Percentiles rank a stretch among this genome's conserved stretches.
phyloP scores from a whole-genome alignment of 2,329 filamentous ascomycete species.

The Trichoderma atroviride region DNA sequence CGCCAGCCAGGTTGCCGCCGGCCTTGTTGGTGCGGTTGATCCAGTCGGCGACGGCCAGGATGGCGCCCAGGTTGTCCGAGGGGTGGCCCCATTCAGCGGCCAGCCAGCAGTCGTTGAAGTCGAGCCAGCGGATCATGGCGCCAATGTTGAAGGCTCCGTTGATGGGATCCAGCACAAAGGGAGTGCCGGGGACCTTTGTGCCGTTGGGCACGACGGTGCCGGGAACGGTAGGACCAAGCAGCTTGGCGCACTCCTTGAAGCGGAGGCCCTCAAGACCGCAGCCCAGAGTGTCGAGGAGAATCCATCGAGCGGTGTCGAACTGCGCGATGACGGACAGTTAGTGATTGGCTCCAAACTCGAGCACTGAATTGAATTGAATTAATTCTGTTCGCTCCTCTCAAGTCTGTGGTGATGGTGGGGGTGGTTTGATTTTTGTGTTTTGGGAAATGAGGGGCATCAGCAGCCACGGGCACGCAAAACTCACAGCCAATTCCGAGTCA shows the following conservation, averaged over 20 bases:
- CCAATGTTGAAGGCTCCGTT: conserved; percentile 99
- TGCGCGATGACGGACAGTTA: conserved; percentile 40
- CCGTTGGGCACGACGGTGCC: conserved; percentile 92
- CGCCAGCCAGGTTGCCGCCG: conserved; percentile 77
- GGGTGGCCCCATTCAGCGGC: conserved; percentile 99
- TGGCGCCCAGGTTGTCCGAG: conserved; percentile 96
- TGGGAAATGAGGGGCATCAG: conserved; percentile 15
- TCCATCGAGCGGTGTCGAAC: conserved; percentile 95
- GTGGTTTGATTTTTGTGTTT: neutral
- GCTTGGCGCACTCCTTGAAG: conserved; percentile 94
- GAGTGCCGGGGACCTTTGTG: conserved; percentile 85
- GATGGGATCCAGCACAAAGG: conserved; percentile 92
- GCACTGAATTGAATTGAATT: neutral
- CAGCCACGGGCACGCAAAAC: conserved; percentile 40
- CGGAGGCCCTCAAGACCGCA: conserved; percentile 94
- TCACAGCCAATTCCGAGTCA: conserved; percentile 87
- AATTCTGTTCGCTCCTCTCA: neutral
- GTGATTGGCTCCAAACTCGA: neutral
- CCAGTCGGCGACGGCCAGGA: conserved; percentile 96
- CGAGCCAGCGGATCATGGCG: conserved; percentile 97
- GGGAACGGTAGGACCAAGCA: conserved; percentile 87
- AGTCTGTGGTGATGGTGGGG: conserved; percentile 1
- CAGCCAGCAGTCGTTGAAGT: conserved; percentile 99
- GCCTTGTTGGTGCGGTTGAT: conserved; percentile 84
- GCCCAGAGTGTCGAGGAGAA: conserved; percentile 94